Evolutionary conservation across 73 alveolate species (phyloP).

Genomic region (Breviolum minutum): DNA sequence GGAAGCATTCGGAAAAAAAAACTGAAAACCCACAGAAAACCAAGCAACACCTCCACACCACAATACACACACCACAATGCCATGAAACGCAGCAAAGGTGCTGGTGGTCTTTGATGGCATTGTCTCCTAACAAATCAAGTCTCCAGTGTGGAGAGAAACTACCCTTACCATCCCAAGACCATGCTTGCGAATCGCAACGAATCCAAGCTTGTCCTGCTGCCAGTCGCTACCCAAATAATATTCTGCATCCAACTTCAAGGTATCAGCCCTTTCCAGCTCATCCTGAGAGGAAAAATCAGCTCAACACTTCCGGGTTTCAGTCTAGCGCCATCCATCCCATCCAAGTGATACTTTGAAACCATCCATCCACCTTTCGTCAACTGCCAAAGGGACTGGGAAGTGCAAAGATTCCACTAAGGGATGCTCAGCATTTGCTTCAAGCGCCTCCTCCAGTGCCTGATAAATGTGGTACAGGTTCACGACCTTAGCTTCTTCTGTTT

Average conservation of each 20-base stretch:
- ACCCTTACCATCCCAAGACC: background rate
- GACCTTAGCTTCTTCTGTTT: background rate
- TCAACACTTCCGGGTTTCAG: background rate
- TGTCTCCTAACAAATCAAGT: slow-evolving; percentile 34
- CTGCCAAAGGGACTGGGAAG: slow-evolving; percentile 52
- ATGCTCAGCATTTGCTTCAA: slow-evolving; percentile 83
- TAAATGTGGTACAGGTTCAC: slow-evolving; percentile 86
- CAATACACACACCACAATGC: too few relatives aligned
- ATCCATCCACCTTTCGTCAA: background rate
- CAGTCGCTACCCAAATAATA: slow-evolving; percentile 78
- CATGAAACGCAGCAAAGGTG: background rate
- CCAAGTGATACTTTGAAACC: background rate
- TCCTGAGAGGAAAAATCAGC: background rate
- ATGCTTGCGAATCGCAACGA: background rate
- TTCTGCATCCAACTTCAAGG: slow-evolving; percentile 70
- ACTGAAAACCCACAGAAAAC: too few relatives aligned
- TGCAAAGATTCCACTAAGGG: slow-evolving; percentile 69
- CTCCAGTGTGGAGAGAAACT: too few relatives aligned
- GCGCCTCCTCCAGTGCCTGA: slow-evolving; percentile 73
- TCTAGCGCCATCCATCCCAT: background rate
- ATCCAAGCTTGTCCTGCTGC: slow-evolving; percentile 38
- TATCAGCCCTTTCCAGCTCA: slow-evolving; percentile 80
- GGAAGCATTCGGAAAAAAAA: too few relatives aligned
- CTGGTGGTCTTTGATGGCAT: slow-evolving; percentile 70
- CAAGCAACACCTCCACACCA: background rate